These are phyloP conservation scores for Penicillium sp. DNA, from an alignment of 2,329 filamentous ascomycete species.

Conservation along the genomic window DNA sequence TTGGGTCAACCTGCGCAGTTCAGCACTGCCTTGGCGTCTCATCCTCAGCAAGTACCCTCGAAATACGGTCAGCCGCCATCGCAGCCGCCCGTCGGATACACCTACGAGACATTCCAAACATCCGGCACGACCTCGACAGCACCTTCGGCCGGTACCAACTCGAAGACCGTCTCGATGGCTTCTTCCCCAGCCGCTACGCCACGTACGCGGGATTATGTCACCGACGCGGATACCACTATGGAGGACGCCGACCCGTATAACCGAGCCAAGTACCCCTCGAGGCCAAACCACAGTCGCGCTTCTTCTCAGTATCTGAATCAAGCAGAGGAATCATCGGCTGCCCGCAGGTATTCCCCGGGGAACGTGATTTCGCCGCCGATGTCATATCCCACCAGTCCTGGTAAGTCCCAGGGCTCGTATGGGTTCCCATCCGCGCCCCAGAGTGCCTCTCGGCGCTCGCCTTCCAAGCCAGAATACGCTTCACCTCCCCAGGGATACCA, in stretches of 20 bases:
- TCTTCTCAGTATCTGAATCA: constrained; percentile 73
- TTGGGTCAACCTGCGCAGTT: constrained; percentile 66
- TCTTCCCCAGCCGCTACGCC: constrained; percentile 61
- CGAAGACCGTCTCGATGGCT: constrained; percentile 56
- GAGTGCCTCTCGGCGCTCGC: constrained; percentile 70
- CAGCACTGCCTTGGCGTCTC: constrained; percentile 55
- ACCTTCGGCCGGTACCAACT: constrained; percentile 41
- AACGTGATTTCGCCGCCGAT: constrained; percentile 80
- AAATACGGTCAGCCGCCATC: constrained; percentile 50
- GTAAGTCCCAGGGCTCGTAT: constrained; percentile 54
- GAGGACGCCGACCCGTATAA: constrained; percentile 86
- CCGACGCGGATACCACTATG: constrained; percentile 79
- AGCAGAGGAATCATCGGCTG: constrained; percentile 73
- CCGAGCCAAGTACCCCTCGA: constrained; percentile 81
- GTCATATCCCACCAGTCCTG: constrained; percentile 70
- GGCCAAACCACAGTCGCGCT: constrained; percentile 69
- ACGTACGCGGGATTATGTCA: constrained; percentile 64
- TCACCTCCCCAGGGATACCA: constrained; percentile 61
- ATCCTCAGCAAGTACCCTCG: constrained; percentile 53
- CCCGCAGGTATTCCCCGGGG: constrained; percentile 95
- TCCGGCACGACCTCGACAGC: constrained; percentile 36
- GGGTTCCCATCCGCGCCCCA: constrained; percentile 54
- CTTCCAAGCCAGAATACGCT: constrained; percentile 65
- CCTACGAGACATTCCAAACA: constrained; percentile 68
- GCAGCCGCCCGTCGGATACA: constrained; percentile 62